Evolutionary conservation across 2,329 filamentous ascomycete species (phyloP).

Genomic region (Diaporthe helianthi): DNA sequence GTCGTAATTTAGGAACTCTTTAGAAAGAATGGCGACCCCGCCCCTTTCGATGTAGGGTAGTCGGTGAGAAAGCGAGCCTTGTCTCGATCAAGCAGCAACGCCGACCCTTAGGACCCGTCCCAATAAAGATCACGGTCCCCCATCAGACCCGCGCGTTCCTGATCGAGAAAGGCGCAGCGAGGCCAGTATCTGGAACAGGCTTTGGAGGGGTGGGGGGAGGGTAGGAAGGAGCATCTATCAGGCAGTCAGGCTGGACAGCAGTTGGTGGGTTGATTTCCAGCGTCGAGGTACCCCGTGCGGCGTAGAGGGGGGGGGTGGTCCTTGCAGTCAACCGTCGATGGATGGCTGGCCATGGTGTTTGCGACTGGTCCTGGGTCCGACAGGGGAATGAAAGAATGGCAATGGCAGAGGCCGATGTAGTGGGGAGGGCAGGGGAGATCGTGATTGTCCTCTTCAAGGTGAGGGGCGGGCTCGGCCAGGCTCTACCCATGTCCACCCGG

Average conservation of each 20-base stretch:
- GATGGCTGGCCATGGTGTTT: slow-evolving; percentile 23
- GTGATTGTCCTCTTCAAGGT: slow-evolving; percentile 19
- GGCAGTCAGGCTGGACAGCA: slow-evolving; percentile 5
- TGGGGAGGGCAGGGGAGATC: slow-evolving; percentile 10
- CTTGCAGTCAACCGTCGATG: neutral
- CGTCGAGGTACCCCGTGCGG: slow-evolving; percentile 7
- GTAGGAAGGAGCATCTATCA: slow-evolving; percentile 17
- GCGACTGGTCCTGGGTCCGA: slow-evolving; percentile 3
- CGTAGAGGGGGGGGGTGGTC: slow-evolving; percentile 2
- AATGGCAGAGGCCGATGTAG: slow-evolving; percentile 2
- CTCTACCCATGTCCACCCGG: slow-evolving; percentile 13
- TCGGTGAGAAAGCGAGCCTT: slow-evolving; percentile 39
- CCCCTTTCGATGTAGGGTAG: slow-evolving; percentile 35
- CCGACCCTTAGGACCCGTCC: slow-evolving; percentile 48
- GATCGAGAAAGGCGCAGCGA: slow-evolving; percentile 45
- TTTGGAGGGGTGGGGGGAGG: slow-evolving; percentile 19
- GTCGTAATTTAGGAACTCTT: slow-evolving; percentile 32
- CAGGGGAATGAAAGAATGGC: slow-evolving; percentile 16
- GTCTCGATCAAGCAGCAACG: slow-evolving; percentile 46
- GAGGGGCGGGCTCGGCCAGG: slow-evolving; percentile 24
- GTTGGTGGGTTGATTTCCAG: slow-evolving; percentile 27
- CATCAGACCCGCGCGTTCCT: slow-evolving; percentile 42
- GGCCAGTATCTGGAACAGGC: slow-evolving; percentile 34
- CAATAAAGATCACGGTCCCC: slow-evolving; percentile 46
- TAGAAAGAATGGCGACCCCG: slow-evolving; percentile 28